Base-by-base conservation (phyloP, 805 yeast genomes). In the Yamadazyma insecticola region DNA sequence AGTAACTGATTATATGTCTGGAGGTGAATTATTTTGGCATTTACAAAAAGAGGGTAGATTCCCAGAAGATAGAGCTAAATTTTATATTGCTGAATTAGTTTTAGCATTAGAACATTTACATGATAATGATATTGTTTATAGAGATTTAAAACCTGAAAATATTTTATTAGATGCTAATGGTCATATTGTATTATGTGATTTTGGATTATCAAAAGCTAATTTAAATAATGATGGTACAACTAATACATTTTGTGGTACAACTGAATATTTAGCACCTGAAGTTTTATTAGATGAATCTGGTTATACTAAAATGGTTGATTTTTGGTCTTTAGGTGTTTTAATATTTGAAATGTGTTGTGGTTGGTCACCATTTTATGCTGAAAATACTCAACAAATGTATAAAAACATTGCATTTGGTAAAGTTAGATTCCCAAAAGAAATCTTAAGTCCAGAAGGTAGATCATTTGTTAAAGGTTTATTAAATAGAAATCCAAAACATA, bases 341-440 rank as follows among this genome's bases (percentile, higher is more conserved):
- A 88, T 92, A 27, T 92, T 92, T 60, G 98, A 92, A 64, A 92
- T 92, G 98, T 89, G 97, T 60, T 92, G 97, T 64, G 98, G 98
- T 30, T 92, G 97, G 98, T 84, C 96, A 4, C 98, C 98, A 33
- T 92, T 92, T 58, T 92, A 87, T 51, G 98, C 97, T 16, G 97
- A 90, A 41, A 90, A 87, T 57, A 88, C 95, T 30, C 97, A 92
- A 65, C 96, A 92, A 60, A 92, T 92, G 98, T 92, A 92, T 64
- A 92, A 90, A 65, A 92, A 92, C 62, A 92, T 92, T 65, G 98
- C 97, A 4, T 92, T 88, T 61, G 98, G 98, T 41, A 92, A 90
- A 58, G 97, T 92, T 26, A 74, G 96, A 51, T 92, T 92, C 60
- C 98, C 98, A 29, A 87, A 90, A 56, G 98, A 92, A 54, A 94